Conservation (phyloP, 2,329 filamentous ascomycete species). For the Diaporthe citrichinensis region DNA sequence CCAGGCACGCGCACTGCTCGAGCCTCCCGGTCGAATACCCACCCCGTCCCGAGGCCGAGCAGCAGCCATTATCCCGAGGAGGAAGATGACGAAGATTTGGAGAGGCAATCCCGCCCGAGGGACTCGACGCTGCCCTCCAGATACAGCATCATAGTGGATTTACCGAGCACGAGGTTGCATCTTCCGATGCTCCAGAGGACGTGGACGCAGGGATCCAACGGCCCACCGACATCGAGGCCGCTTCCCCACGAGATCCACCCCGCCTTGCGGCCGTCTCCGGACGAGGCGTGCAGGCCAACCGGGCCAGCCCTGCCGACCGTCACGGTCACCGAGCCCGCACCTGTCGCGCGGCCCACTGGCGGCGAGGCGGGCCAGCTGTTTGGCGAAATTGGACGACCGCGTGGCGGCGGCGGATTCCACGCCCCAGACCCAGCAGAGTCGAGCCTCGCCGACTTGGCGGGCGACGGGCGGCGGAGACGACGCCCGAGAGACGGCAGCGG, state of each 20-base stretch:
- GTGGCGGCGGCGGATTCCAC: constrained; percentile 50
- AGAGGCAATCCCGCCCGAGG: constrained; percentile 65
- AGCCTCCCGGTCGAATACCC: constrained; percentile 35
- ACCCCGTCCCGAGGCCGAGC: constrained; percentile 43
- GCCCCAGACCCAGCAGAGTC: constrained; percentile 63
- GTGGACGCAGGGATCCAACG: constrained; percentile 54
- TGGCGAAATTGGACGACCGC: constrained; percentile 11
- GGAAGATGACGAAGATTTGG: constrained; percentile 47
- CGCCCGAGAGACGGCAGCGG: constrained; percentile 34
- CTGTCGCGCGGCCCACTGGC: constrained; percentile 28
- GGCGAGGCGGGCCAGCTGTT: constrained; percentile 40
- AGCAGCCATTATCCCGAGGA: constrained; percentile 49
- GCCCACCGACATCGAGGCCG: constrained; percentile 46
- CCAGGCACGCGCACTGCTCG: constrained; percentile 26
- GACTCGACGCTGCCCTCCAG: constrained; percentile 52
- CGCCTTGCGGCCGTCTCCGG: constrained; percentile 5
- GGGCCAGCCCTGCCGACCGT: constrained; percentile 1
- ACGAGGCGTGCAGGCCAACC: constrained; percentile 19
- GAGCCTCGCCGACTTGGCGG: constrained; percentile 60
- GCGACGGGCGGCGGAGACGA: constrained; percentile 56
- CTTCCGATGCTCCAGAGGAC: constrained; percentile 58
- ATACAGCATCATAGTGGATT: constrained; percentile 39
- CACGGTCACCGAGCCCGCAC: constrained; percentile 33
- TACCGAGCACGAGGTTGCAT: constrained; percentile 58
- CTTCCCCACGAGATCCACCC: constrained; percentile 39